Conservation (phyloP, 805 yeast species). For the Wickerhamomyces chaumierensis region DNA sequence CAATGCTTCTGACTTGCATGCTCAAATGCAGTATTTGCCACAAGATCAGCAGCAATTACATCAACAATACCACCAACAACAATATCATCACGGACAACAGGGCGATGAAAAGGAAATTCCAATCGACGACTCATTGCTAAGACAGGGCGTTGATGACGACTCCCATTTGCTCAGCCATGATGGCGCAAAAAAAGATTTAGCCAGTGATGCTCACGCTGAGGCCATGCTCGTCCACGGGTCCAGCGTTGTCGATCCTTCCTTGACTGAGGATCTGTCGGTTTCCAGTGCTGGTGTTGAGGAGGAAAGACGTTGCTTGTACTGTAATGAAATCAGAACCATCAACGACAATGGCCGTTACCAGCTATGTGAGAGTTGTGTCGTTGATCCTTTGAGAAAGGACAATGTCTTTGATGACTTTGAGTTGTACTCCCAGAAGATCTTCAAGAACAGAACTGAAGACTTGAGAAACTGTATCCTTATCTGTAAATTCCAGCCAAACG, state of each 20-base stretch:
- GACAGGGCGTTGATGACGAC: conserved; percentile 5
- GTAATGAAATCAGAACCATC: conserved; percentile 14
- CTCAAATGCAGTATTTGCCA: neutral
- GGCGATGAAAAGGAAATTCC: conserved; percentile 10
- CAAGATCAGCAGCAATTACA: conserved; percentile 7
- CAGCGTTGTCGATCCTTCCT: neutral
- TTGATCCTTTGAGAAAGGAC: conserved; percentile 14
- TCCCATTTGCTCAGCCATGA: neutral
- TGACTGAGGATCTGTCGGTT: neutral
- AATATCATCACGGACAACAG: neutral
- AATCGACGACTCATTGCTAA: conserved; percentile 11
- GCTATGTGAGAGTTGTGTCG: conserved; percentile 17
- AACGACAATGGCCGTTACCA: conserved; percentile 19
- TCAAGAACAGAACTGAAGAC: conserved; percentile 8
- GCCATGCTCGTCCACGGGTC: neutral
- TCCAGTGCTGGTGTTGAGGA: neutral
- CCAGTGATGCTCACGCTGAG: neutral
- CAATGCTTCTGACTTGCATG: neutral
- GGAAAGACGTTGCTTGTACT: conserved; percentile 11
- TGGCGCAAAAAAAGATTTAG: neutral
- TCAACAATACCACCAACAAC: conserved; percentile 1
- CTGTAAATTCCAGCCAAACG: conserved; percentile 8
- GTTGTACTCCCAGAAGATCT: conserved; percentile 10
- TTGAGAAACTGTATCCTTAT: conserved; percentile 14
- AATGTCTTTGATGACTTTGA: conserved; percentile 15